Conservation (phyloP, 495 filamentous ascomycete species). For the Corynascus novoguineensis region DNA sequence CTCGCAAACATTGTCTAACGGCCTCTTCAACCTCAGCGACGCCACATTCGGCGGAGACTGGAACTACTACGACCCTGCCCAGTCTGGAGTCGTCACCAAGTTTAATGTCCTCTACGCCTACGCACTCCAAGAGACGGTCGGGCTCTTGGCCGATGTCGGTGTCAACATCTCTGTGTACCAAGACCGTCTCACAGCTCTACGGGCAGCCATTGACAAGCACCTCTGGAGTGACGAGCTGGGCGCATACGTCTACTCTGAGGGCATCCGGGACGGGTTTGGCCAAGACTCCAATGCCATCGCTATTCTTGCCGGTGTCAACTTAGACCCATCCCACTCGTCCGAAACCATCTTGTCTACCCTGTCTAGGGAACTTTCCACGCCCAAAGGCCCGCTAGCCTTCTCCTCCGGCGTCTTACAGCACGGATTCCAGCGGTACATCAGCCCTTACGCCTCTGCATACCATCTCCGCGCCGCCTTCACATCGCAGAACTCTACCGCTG, state of each 20-base stretch:
- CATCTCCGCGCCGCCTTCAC: neutral
- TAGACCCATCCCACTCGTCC: neutral
- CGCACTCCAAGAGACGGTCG: neutral
- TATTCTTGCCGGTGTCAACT: neutral
- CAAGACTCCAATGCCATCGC: slow-evolving; percentile 1
- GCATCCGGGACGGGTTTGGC: neutral
- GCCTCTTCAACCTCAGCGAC: slow-evolving; percentile 1
- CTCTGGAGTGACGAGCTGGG: slow-evolving; percentile 1
- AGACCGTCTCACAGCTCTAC: neutral
- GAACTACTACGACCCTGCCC: neutral
- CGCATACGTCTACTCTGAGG: neutral
- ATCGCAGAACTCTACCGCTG: neutral
- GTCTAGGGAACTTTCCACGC: neutral
- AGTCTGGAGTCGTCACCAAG: neutral
- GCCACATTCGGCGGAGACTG: neutral
- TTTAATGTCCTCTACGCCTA: slow-evolving; percentile 1
- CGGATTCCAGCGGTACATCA: neutral
- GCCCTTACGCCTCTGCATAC: neutral
- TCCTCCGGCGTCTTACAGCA: neutral
- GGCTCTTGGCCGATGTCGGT: neutral
- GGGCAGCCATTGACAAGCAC: neutral
- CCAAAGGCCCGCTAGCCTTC: neutral
- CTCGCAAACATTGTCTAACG: neutral
- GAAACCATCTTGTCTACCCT: neutral
- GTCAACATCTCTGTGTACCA: neutral